Percentiles rank a stretch among this genome's conserved stretches.
phyloP scores from a whole-genome alignment of 192 early-diverging fungal genomes.

The Entophlyctis helioformis region DNA sequence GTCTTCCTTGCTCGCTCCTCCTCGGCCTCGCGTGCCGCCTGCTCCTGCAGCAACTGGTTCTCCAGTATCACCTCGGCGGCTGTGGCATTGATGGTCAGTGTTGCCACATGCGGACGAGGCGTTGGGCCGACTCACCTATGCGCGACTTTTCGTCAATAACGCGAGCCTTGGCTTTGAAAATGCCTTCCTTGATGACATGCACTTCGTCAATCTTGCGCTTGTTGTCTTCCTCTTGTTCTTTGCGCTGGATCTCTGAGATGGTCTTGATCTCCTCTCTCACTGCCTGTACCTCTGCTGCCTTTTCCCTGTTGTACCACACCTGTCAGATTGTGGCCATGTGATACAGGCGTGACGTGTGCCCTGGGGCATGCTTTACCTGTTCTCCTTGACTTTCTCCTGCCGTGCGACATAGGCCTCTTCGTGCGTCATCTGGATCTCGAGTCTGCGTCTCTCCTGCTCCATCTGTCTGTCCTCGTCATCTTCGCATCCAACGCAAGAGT shows the following conservation, averaged over 20 bases:
- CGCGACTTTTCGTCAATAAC: constrained; percentile 22
- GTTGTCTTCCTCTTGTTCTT: constrained; percentile 26
- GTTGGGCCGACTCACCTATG: constrained; percentile 14
- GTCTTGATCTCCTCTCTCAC: constrained; percentile 20
- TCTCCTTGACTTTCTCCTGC: constrained; percentile 25
- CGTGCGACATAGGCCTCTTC: constrained; percentile 35
- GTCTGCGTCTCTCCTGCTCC: constrained; percentile 25
- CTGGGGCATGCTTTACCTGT: constrained; percentile 13
- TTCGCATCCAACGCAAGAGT: too few species aligned
- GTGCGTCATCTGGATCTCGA: constrained; percentile 38
- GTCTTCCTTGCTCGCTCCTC: constrained; percentile 28
- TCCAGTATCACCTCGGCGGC: constrained; percentile 20
- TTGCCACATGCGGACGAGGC: not conserved
- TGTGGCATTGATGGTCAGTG: not conserved
- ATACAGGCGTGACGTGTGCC: too few species aligned
- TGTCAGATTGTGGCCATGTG: too few species aligned
- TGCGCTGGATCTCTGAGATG: constrained; percentile 4
- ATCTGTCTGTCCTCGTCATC: constrained; percentile 23
- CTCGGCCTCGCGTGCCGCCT: constrained; percentile 16
- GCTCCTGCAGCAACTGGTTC: constrained; percentile 13
- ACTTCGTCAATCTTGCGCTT: constrained; percentile 26
- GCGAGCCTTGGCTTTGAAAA: constrained; percentile 28
- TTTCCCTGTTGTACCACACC: constrained; percentile 10
- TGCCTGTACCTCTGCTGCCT: constrained; percentile 18
- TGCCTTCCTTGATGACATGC: constrained; percentile 28